Evolutionary conservation across 345 rosid species (phyloP).

Genomic region (Excoecaria cochinchinensis): DNA sequence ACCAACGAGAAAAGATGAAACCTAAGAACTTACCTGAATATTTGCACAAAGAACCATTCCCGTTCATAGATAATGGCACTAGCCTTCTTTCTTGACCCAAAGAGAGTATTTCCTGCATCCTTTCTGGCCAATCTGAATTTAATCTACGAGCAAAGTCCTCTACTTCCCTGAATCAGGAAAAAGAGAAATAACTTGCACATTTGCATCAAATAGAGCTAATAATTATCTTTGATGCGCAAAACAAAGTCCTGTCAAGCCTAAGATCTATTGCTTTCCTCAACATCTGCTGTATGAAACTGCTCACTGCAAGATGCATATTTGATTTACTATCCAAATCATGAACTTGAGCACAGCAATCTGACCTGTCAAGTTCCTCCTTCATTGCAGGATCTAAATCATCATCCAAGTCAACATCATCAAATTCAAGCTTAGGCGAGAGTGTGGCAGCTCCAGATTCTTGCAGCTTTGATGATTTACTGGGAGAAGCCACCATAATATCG

Average conservation of each 20-base stretch:
- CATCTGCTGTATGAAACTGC: neutral
- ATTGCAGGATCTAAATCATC: constrained; percentile 87
- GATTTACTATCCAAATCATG: neutral
- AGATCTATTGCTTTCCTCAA: constrained; percentile 3
- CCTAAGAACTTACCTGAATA: constrained; percentile 45
- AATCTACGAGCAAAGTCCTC: constrained; percentile 90
- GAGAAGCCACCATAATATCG: constrained; percentile 35
- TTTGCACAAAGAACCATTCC: constrained; percentile 48
- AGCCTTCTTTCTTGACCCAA: constrained; percentile 55
- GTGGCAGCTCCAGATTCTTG: constrained; percentile 38
- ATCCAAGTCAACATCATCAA: constrained; percentile 65
- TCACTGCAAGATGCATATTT: neutral
- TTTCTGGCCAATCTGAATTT: constrained; percentile 79
- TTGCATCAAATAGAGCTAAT: neutral
- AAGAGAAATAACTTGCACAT: neutral
- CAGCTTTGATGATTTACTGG: constrained; percentile 39
- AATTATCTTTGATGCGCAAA: neutral
- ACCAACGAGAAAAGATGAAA: neutral
- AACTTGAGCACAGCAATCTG: constrained; percentile 13
- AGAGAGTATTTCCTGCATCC: constrained; percentile 63
- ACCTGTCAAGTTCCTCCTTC: constrained; percentile 82
- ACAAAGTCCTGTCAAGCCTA: neutral
- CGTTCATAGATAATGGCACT: constrained; percentile 47
- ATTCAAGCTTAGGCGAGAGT: constrained; percentile 42
- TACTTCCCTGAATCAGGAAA: constrained; percentile 57